Evolutionary conservation across 345 rosid genomes (phyloP), one percentile per base, ranked within the genome.

Genomic region (Brassica nigra): DNA sequence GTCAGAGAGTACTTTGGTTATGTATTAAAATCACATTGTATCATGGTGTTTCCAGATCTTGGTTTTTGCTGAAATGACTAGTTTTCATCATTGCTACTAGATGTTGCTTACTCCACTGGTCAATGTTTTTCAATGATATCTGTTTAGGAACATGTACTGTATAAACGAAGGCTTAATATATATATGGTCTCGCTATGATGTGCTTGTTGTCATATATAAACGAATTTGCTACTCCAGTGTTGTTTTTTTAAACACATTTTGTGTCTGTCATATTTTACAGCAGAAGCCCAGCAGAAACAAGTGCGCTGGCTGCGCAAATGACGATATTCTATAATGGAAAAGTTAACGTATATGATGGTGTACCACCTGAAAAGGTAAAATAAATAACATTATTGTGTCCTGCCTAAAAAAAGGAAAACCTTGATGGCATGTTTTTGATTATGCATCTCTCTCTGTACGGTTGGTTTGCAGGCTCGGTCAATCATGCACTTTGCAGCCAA

Each of bases 271-370:
- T 81, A 66, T 70, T n/a, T 42, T 83, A 75, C 55, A 49, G 39
- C 89, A 90, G 98, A 82, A 81, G 87, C 81, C 83, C 83, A 0
- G 82, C 80, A 71, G 89, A 84, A 66, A 64, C 83, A 44, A 86
- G 75, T 81, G 85, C 82, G 30, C 12, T 55, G 6, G 67, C 66
- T 62, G 92, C 86, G 76, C 98, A 94, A 80, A 88, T 94, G 98
- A 89, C 97, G 4, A 92, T 94, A 81, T 91, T 94, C 84, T 94
- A 94, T 78, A 78, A 90, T 61, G 98, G 98, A 18, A 91, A 92
- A 87, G 92, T 94, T 80, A 91, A 92, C 64, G 97, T 94, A 47
- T 94, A 92, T 78, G 95, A 91, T 77, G 90, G 87, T 59, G 89
- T 94, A 78, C 87, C 93, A 28, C 84, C 88, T 62, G 92, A 89